phyloP scores from a whole-genome alignment of 345 rosid species.

The Camelina laxa region DNA sequence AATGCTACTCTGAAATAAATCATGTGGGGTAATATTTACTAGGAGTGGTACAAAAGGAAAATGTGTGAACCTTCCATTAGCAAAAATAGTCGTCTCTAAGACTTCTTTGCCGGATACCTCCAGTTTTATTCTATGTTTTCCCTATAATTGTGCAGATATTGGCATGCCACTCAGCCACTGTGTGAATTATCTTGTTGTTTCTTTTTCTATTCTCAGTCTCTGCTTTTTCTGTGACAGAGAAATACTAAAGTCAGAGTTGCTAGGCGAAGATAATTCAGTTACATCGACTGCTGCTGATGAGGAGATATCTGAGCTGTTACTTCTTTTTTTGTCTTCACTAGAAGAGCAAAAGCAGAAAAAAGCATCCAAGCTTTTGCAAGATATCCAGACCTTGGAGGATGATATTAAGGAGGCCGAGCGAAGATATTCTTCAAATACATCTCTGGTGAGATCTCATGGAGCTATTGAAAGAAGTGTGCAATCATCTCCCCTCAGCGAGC shows the following conservation, averaged over 20 bases:
- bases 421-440: slow-evolving; percentile 46
- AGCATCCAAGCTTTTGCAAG: slow-evolving; percentile 63
- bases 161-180: background rate
- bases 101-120: slow-evolving; percentile 14
- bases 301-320: slow-evolving; percentile 64
- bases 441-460: slow-evolving; percentile 42
- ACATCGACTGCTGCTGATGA: slow-evolving; percentile 49
- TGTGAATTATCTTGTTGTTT: slow-evolving; percentile 11
- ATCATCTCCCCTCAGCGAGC: slow-evolving; percentile 31
- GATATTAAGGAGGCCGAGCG: slow-evolving; percentile 75
- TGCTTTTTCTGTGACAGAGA: slow-evolving; percentile 59
- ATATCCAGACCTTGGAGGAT: slow-evolving; percentile 62
- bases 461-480: slow-evolving; percentile 40
- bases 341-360: slow-evolving; percentile 66
- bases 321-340: slow-evolving; percentile 64
- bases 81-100: slow-evolving; percentile 19
- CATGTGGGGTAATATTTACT: slow-evolving; percentile 3
- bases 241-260: slow-evolving; percentile 75
- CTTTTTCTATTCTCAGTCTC: slow-evolving; percentile 31
- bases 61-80: slow-evolving; percentile 5
- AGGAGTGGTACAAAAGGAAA: slow-evolving; percentile 26
- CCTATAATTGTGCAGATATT: slow-evolving; percentile 18
- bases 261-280: slow-evolving; percentile 45
- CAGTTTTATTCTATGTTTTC: background rate
- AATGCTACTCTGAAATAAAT: slow-evolving; percentile 16